A percentile compares a stretch with the other conserved stretches of the same genome.
These are phyloP conservation scores for Paramecium sonneborni DNA, from an alignment of 73 alveolate species.

Conservation along the genomic window DNA sequence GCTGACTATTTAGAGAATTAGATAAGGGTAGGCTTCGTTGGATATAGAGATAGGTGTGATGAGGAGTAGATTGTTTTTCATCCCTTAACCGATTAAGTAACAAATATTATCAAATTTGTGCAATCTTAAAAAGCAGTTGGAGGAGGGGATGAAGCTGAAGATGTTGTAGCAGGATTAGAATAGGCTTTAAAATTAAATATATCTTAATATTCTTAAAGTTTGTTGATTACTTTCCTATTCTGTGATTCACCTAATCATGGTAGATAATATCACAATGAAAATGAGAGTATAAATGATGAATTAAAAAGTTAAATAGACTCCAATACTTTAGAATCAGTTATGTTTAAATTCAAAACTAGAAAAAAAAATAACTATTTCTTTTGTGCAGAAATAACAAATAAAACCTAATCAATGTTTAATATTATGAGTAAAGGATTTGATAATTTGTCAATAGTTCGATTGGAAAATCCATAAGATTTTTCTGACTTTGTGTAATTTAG, in stretches of 20 bases:
- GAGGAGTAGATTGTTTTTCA: neutral
- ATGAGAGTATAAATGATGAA: neutral
- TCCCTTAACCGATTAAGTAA: neutral
- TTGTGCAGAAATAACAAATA: no score
- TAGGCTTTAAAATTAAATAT: neutral
- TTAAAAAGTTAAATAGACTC: neutral
- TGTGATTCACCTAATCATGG: conserved; percentile 37
- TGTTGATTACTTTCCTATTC: neutral
- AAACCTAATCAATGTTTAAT: neutral
- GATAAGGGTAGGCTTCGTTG: conserved; percentile 8
- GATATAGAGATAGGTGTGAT: conserved; percentile 36
- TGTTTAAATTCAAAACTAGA: no score
- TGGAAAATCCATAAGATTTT: no score
- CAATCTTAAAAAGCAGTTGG: neutral
- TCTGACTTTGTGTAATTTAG: no score
- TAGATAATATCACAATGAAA: conserved; percentile 1
- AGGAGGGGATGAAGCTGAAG: conserved; percentile 61
- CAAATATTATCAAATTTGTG: neutral
- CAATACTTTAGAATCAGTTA: neutral
- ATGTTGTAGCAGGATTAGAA: conserved; percentile 9
- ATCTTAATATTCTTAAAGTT: neutral
- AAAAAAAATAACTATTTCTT: no score
- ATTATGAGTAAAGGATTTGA: neutral
- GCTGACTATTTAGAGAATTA: no score
- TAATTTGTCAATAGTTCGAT: no score